These are phyloP conservation scores for Aspergillus nanangensis DNA, from an alignment of 495 filamentous ascomycete genomes.

Conservation along the genomic window DNA sequence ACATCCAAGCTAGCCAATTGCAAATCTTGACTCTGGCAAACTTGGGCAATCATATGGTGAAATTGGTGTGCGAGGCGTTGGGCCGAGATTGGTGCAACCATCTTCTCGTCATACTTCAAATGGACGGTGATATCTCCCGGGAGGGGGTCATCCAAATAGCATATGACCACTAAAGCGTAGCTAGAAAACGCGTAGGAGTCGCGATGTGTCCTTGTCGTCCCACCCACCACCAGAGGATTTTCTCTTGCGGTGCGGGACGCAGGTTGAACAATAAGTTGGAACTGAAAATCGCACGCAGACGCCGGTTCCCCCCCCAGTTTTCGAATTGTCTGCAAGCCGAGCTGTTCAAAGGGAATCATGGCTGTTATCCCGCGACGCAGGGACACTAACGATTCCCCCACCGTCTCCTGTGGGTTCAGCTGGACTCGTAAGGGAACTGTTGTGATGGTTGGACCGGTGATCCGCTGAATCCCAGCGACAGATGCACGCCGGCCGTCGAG, in stretches of 20 bases:
- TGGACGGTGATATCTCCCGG: background rate
- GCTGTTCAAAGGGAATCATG: background rate
- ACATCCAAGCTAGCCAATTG: background rate
- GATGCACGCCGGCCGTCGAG: slow-evolving; percentile 27
- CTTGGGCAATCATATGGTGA: background rate
- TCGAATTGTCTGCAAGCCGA: background rate
- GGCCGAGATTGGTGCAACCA: background rate
- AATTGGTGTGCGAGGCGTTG: too few species aligned
- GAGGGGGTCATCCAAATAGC: background rate
- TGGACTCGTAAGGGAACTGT: slow-evolving; percentile 48
- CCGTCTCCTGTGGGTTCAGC: background rate
- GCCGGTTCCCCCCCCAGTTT: background rate
- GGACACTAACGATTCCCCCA: background rate
- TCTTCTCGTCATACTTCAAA: background rate
- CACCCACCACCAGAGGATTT: too few species aligned
- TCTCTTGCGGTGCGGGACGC: background rate
- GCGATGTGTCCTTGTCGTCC: too few species aligned
- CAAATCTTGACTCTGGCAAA: background rate
- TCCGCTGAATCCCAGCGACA: slow-evolving; percentile 21
- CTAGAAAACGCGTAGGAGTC: background rate
- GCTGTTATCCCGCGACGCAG: background rate
- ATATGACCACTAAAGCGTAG: background rate
- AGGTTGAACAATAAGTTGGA: background rate
- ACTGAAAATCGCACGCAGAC: background rate
- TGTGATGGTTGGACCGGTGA: slow-evolving; percentile 36